These are phyloP conservation scores for Fusarium staphyleae DNA, from an alignment of 2,329 filamentous ascomycete species.

Conservation along the genomic window DNA sequence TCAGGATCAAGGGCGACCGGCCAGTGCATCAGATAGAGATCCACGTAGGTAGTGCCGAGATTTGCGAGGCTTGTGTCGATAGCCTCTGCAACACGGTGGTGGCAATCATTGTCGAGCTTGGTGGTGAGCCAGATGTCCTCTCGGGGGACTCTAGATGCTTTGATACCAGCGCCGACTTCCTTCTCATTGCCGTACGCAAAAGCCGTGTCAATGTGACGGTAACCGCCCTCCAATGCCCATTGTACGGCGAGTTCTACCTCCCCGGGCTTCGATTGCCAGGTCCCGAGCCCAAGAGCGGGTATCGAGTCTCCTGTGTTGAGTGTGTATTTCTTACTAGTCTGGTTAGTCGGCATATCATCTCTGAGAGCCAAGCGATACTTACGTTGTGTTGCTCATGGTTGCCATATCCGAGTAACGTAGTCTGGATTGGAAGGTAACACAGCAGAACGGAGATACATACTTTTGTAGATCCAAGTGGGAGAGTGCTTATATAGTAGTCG, in stretches of 20 bases:
- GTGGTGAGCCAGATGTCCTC: constrained; percentile 57
- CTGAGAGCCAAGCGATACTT: background rate
- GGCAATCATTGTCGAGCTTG: constrained; percentile 64
- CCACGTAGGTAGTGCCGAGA: constrained; percentile 58
- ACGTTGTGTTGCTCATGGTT: background rate
- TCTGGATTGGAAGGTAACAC: no score
- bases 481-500: no score
- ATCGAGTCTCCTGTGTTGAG: constrained; percentile 45
- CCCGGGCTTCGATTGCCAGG: constrained; percentile 52
- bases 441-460: no score
- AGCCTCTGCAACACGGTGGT: constrained; percentile 54
- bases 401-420: background rate
- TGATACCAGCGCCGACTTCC: constrained; percentile 50
- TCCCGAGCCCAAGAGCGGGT: constrained; percentile 45
- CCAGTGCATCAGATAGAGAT: constrained; percentile 59
- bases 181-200: constrained; percentile 53
- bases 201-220: constrained; percentile 56
- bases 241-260: constrained; percentile 56
- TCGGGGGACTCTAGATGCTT: constrained; percentile 43
- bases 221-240: constrained; percentile 52
- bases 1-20: constrained; percentile 50
- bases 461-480: no score
- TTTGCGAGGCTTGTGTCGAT: constrained; percentile 56
- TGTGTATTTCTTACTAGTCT: background rate
- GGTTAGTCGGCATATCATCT: background rate